Conservation (phyloP, 257 asterid species). For the Catharanthus roseus region DNA sequence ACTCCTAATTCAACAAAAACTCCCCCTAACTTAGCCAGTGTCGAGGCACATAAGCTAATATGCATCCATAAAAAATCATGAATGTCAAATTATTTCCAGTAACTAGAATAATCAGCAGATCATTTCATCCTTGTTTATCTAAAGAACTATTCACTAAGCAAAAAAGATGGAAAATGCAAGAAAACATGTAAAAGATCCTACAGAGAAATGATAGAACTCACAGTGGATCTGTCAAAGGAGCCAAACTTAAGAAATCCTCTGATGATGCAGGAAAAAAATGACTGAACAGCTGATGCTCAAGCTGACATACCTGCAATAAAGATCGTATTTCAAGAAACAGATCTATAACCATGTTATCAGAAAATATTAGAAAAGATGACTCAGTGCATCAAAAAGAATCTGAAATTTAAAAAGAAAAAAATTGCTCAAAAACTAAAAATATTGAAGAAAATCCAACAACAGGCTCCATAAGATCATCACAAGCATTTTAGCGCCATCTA, state of each 20-base stretch:
- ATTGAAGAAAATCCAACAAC: not conserved
- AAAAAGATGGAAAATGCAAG: constrained; percentile 9
- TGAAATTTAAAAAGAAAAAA: not conserved
- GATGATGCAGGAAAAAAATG: constrained; percentile 98
- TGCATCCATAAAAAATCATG: not conserved
- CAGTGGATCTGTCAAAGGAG: constrained; percentile 93
- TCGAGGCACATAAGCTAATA: not conserved
- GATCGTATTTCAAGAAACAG: not conserved
- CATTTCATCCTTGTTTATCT: not conserved
- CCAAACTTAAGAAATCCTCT: constrained; percentile 84
- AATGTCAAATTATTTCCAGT: not conserved
- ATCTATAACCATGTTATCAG: not conserved
- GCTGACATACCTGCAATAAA: constrained; percentile 79
- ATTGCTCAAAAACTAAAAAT: not conserved
- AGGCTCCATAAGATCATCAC: constrained; percentile 4
- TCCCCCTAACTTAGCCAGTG: not conserved
- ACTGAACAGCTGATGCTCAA: constrained; percentile 89
- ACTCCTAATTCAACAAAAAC: too few relatives aligned
- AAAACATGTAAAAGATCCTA: constrained; percentile 5
- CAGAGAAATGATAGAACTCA: constrained; percentile 37
- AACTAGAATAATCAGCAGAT: constrained; percentile 1
- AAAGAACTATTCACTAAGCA: constrained; percentile 2
- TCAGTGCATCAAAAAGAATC: not conserved
- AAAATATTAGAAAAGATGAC: not conserved
- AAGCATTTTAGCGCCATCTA: not conserved